A percentile compares a stretch with the other conserved stretches of the same genome.
Conservation (phyloP, 768 basidiomycete species). For the Agrocybe chaxingu region DNA sequence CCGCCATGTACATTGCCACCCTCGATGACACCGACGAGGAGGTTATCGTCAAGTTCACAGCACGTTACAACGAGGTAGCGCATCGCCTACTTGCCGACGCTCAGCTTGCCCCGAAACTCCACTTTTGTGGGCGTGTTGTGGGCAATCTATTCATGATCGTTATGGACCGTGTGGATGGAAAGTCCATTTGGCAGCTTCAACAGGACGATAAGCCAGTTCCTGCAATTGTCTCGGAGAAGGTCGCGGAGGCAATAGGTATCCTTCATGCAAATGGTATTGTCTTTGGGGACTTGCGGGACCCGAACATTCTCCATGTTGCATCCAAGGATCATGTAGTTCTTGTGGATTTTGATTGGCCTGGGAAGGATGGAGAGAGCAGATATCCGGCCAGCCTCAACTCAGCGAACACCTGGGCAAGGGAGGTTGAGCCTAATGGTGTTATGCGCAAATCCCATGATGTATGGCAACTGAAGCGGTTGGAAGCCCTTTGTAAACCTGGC, state of each 20-base stretch:
- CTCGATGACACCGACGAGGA: conserved; percentile 6
- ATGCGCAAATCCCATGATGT: conserved; percentile 11
- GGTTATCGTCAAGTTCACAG: conserved; percentile 1
- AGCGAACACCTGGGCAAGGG: conserved; percentile 10
- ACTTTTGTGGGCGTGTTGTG: too few species aligned
- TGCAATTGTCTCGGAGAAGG: conserved; percentile 7
- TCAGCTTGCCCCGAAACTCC: conserved; percentile 13
- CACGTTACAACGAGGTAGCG: conserved; percentile 15
- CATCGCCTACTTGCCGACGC: conserved; percentile 14
- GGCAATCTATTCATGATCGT: too few species aligned
- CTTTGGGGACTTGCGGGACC: too few species aligned
- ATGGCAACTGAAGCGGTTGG: too few species aligned
- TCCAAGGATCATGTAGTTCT: conserved; percentile 13
- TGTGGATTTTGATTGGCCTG: conserved; percentile 28
- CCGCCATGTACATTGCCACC: conserved; percentile 18
- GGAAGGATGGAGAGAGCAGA: conserved; percentile 6
- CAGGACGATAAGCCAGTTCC: conserved; percentile 21
- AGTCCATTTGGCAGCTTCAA: conserved; percentile 11
- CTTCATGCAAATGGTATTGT: conserved; percentile 16
- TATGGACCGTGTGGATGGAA: conserved; percentile 4
- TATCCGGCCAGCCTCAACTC: conserved; percentile 7
- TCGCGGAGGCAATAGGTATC: conserved; percentile 10
- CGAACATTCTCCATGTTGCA: not conserved
- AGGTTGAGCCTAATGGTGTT: conserved; percentile 12
- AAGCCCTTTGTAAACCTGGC: too few species aligned